Conservation (phyloP, 1,139 yeast genomes). For the Saccharomyces hybrid region DNA sequence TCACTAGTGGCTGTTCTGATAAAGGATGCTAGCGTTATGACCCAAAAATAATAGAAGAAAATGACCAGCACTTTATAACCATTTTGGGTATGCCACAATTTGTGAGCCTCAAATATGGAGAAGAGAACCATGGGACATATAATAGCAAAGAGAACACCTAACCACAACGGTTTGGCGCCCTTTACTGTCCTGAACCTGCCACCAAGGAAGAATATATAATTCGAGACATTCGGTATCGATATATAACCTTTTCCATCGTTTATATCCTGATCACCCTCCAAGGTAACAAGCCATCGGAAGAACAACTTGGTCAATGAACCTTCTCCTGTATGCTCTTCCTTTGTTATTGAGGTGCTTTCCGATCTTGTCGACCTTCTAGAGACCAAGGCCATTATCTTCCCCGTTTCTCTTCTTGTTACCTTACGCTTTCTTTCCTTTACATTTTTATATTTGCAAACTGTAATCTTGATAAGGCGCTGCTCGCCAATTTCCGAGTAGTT, state of each 20-base stretch:
- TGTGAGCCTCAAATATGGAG: constrained; percentile 36
- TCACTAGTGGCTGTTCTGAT: constrained; percentile 52
- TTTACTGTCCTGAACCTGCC: constrained; percentile 48
- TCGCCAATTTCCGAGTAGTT: not conserved
- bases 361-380: not conserved
- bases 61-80: constrained; percentile 53
- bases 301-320: constrained; percentile 8
- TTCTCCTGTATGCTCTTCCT: not conserved
- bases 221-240: constrained; percentile 20
- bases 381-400: not conserved
- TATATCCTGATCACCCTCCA: constrained; percentile 20
- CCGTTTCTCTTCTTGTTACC: not conserved
- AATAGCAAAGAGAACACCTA: constrained; percentile 34
- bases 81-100: constrained; percentile 27
- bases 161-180: constrained; percentile 34
- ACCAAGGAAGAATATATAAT: constrained; percentile 48
- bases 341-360: not conserved
- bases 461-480: not conserved
- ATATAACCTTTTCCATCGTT: constrained; percentile 15
- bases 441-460: not conserved
- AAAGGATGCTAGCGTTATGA: constrained; percentile 37
- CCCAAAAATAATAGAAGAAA: constrained; percentile 52
- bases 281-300: constrained; percentile 24
- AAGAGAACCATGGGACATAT: constrained; percentile 46
- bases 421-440: not conserved